Percentiles rank a stretch among this genome's conserved stretches.
Evolutionary conservation across 257 asterid genomes (phyloP).

Genomic region (Ballota nigra): DNA sequence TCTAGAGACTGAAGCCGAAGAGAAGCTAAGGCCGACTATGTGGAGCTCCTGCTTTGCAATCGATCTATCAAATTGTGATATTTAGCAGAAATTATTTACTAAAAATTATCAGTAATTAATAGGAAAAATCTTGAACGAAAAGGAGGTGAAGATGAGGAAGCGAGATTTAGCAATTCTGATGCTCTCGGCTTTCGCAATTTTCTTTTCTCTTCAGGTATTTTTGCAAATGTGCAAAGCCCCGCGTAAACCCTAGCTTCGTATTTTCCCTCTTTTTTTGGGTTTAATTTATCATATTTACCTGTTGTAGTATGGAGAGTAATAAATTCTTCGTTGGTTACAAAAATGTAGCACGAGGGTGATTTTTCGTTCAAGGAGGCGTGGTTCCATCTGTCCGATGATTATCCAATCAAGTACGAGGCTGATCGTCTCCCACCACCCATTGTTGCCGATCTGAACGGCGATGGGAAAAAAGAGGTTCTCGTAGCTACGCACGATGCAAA

Average conservation of each 20-base stretch:
- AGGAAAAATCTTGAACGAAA: not conserved
- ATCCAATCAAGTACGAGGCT: constrained; percentile 86
- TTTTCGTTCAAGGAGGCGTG: constrained; percentile 95
- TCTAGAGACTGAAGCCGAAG: no score
- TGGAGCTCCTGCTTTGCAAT: constrained; percentile 14
- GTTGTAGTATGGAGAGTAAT: not conserved
- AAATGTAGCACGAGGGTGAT: constrained; percentile 89
- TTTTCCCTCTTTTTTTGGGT: not conserved
- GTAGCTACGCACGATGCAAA: constrained; percentile 97
- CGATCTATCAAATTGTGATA: constrained; percentile 18
- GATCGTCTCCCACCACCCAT: constrained; percentile 96
- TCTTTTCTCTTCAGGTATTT: constrained; percentile 92
- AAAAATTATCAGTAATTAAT: not conserved
- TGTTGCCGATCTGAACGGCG: constrained; percentile 96
- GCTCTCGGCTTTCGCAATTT: constrained; percentile 98
- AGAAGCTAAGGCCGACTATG: constrained; percentile 17
- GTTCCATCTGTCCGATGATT: constrained; percentile 87
- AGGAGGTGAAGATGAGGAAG: constrained; percentile 71
- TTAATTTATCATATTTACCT: not conserved
- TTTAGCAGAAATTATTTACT: not conserved
- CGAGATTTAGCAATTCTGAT: constrained; percentile 89
- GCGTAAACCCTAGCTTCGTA: constrained; percentile 22
- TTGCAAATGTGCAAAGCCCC: constrained; percentile 7
- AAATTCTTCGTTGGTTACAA: constrained; percentile 4
- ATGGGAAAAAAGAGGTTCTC: constrained; percentile 85